phyloP scores from a whole-genome alignment of 2,329 filamentous ascomycete species.

The Epichloe elymi region DNA sequence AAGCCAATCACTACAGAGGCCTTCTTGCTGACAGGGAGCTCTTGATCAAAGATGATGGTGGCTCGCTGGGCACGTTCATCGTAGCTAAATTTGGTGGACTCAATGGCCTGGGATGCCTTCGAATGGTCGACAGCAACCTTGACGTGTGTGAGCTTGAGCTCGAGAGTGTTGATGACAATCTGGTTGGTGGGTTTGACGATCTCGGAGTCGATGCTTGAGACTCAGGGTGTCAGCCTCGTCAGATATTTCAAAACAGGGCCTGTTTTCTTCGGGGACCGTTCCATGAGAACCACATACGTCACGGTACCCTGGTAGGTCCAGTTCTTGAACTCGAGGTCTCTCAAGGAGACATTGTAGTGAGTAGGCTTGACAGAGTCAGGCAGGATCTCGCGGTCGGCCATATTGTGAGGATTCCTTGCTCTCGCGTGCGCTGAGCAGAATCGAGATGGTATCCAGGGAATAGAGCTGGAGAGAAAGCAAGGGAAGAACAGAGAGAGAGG shows the following conservation, averaged over 20 bases:
- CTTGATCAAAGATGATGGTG: slow-evolving; percentile 61
- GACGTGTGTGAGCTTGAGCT: slow-evolving; percentile 60
- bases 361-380: slow-evolving; percentile 58
- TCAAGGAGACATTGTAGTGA: slow-evolving; percentile 76
- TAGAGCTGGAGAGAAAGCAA: slow-evolving; percentile 9
- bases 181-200: slow-evolving; percentile 60
- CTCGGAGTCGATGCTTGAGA: slow-evolving; percentile 54
- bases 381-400: slow-evolving; percentile 50
- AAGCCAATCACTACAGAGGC: slow-evolving; percentile 59
- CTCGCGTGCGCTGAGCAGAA: slow-evolving; percentile 24
- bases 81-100: slow-evolving; percentile 60
- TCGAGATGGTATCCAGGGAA: slow-evolving; percentile 15
- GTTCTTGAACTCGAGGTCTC: slow-evolving; percentile 61
- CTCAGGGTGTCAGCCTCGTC: slow-evolving; percentile 3
- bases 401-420: slow-evolving; percentile 23
- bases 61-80: slow-evolving; percentile 75
- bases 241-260: background rate
- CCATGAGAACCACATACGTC: slow-evolving; percentile 25
- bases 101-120: slow-evolving; percentile 41
- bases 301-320: slow-evolving; percentile 78
- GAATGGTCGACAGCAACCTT: slow-evolving; percentile 46
- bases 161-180: slow-evolving; percentile 72
- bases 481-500: background rate
- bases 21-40: slow-evolving; percentile 54
- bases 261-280: background rate